Conservation (phyloP, 495 filamentous ascomycete species). For the Antarctomyces pellizariae region DNA sequence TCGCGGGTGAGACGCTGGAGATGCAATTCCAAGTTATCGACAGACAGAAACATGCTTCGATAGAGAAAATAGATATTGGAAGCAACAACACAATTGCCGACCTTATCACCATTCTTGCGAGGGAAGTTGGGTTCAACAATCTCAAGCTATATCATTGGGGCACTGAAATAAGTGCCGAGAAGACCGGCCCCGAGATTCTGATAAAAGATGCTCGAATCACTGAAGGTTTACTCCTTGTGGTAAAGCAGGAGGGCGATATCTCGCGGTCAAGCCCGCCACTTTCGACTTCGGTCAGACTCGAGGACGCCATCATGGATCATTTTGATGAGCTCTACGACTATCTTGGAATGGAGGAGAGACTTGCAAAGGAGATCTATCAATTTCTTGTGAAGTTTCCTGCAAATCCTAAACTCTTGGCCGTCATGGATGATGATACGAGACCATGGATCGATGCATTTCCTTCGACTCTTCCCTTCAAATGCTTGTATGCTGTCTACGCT, state of each 20-base stretch:
- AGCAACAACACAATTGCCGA: slow-evolving; percentile 45
- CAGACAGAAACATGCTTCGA: slow-evolving; percentile 27
- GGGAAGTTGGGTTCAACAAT: slow-evolving; percentile 46
- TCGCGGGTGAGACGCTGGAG: slow-evolving; percentile 34
- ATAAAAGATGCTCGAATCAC: slow-evolving; percentile 32
- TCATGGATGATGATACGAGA: slow-evolving; percentile 29
- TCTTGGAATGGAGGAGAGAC: slow-evolving; percentile 46
- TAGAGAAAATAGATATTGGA: slow-evolving; percentile 35
- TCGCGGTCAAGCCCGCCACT: slow-evolving; percentile 13
- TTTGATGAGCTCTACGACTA: slow-evolving; percentile 71
- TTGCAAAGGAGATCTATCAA: slow-evolving; percentile 51
- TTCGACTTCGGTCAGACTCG: slow-evolving; percentile 28
- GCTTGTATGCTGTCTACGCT: slow-evolving; percentile 47
- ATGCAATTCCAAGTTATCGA: slow-evolving; percentile 55
- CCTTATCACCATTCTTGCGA: slow-evolving; percentile 35
- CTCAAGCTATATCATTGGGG: slow-evolving; percentile 32
- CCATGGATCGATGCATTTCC: slow-evolving; percentile 40
- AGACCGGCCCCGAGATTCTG: slow-evolving; percentile 24
- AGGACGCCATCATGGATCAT: slow-evolving; percentile 58
- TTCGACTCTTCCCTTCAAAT: slow-evolving; percentile 42
- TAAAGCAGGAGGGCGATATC: slow-evolving; percentile 17
- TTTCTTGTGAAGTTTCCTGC: slow-evolving; percentile 55
- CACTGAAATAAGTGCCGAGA: slow-evolving; percentile 21
- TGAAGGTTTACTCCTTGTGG: slow-evolving; percentile 38
- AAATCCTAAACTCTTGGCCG: slow-evolving; percentile 32